phyloP scores from a whole-genome alignment of 495 filamentous ascomycete genomes.

The Penicillium egyptiacum region DNA sequence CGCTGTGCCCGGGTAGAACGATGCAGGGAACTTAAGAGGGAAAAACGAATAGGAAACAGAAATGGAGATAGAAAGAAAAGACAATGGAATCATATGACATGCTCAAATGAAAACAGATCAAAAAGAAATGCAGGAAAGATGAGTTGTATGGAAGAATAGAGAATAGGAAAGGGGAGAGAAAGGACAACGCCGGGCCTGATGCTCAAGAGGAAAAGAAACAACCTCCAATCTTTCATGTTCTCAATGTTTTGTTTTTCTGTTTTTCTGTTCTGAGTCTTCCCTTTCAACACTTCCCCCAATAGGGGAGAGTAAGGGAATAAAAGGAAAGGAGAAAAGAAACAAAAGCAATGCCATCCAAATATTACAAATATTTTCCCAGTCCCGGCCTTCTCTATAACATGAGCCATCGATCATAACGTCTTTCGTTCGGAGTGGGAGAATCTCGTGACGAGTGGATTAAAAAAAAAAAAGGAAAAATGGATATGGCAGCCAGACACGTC shows the following conservation, averaged over 20 bases:
- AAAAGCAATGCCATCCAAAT: slow-evolving; percentile 28
- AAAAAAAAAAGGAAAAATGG: slow-evolving; percentile 18
- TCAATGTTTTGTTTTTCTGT: slow-evolving; percentile 10
- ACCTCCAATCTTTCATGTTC: slow-evolving; percentile 14
- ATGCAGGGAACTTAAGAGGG: slow-evolving; percentile 27
- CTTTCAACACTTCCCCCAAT: background rate
- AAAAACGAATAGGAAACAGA: slow-evolving; percentile 7
- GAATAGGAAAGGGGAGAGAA: slow-evolving; percentile 14
- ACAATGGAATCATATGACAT: slow-evolving; percentile 11
- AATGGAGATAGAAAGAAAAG: slow-evolving; percentile 2
- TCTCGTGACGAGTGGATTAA: slow-evolving; percentile 38
- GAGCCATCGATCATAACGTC: slow-evolving; percentile 50
- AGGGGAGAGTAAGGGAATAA: slow-evolving; percentile 14
- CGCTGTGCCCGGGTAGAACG: slow-evolving; percentile 38
- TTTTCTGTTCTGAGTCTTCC: slow-evolving; percentile 2
- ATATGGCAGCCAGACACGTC: slow-evolving; percentile 14
- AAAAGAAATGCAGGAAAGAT: slow-evolving; percentile 5
- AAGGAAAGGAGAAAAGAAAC: slow-evolving; percentile 17
- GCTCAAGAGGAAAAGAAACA: slow-evolving; percentile 23
- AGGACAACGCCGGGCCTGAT: slow-evolving; percentile 31
- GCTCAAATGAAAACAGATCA: slow-evolving; percentile 9
- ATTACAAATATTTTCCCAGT: slow-evolving; percentile 31
- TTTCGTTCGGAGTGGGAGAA: slow-evolving; percentile 35
- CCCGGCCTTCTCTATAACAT: slow-evolving; percentile 49
- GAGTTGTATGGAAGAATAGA: slow-evolving; percentile 14